Conservation (phyloP, 2,329 filamentous ascomycete genomes). For the Pseudofabraea citricarpa region DNA sequence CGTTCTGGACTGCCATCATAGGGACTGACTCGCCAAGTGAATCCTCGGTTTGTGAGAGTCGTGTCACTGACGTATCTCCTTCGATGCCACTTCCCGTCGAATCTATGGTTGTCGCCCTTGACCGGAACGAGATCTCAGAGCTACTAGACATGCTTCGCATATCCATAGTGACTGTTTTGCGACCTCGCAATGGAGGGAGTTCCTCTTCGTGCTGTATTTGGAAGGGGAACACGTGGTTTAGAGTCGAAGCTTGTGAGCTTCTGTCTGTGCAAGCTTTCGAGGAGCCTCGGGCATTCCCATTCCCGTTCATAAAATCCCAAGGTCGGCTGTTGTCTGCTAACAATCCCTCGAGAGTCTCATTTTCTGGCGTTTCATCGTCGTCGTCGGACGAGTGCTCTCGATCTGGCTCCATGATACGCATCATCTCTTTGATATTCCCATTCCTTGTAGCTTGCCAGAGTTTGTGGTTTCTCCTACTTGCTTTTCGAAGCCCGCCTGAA, state of each 20-base stretch:
- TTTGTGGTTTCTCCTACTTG: slow-evolving; percentile 78
- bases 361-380: slow-evolving; percentile 21
- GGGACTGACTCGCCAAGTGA: slow-evolving; percentile 74
- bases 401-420: slow-evolving; percentile 72
- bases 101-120: slow-evolving; percentile 71
- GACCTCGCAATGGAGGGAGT: slow-evolving; percentile 28
- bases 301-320: slow-evolving; percentile 16
- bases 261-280: slow-evolving; percentile 14
- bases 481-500: slow-evolving; percentile 74
- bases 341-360: slow-evolving; percentile 41
- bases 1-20: slow-evolving; percentile 79
- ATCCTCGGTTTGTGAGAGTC: slow-evolving; percentile 66
- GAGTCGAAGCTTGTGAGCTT: slow-evolving; percentile 27
- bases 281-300: slow-evolving; percentile 19
- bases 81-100: slow-evolving; percentile 71
- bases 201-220: slow-evolving; percentile 53
- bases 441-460: slow-evolving; percentile 81
- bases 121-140: slow-evolving; percentile 79
- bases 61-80: slow-evolving; percentile 81
- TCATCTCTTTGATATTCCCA: slow-evolving; percentile 73
- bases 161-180: slow-evolving; percentile 76
- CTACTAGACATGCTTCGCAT: slow-evolving; percentile 82
- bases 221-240: slow-evolving; percentile 91
- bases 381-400: slow-evolving; percentile 21
- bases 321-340: slow-evolving; percentile 38